Evolutionary conservation across 1,284 basidiomycete genomes (phyloP), one percentile per base, ranked within the genome.

Genomic region (Boletus holoroseus): DNA sequence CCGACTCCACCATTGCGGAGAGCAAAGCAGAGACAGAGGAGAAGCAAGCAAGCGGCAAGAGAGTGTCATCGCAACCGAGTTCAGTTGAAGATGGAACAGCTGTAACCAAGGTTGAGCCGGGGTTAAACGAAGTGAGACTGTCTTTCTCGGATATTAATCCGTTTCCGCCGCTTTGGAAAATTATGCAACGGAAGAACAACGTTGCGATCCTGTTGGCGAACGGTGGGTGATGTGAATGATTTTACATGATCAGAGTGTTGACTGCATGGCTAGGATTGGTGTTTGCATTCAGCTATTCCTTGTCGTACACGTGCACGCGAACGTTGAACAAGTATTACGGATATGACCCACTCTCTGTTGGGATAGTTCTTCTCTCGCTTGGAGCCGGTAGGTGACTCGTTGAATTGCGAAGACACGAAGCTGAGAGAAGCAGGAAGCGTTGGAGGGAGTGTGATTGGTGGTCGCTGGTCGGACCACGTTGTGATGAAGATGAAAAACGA

Each of bases 81-180:
- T 53, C 63, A 5, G 44, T 62, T n/a, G 61, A 55, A 50, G 46
- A 54, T 15, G 54, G 53, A 34, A 50, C 28, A 26, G 12, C 32
- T 38, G 26, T 38, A 6, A 34, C 13, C 51, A 58, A 58, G 43
- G 32, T 16, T 15, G 54, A 47, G 24, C 15, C 49, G 15, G 39
- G 43, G 7, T 27, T 66, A 31, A 59, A 69, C 30, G 71, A 74
- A 13, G 67, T 86, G 45, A 81, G 75, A 58, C 68, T 90, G 22
- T 76, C 81, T 1, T 60, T 90, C 2, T 73, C 69, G 53, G 90
- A 93, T 61, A 74, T 91, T 16, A 91, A 90, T 61, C 87, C 88
- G 1, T 61, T 88, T 39, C 75, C 75, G 36, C 82, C 83, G 1
- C 75, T 89, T 48, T 65, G 71, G 45, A 62, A 72, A 28, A 76